Base-by-base conservation (phyloP, 345 rosid species). In the Litchi chinensis region DNA sequence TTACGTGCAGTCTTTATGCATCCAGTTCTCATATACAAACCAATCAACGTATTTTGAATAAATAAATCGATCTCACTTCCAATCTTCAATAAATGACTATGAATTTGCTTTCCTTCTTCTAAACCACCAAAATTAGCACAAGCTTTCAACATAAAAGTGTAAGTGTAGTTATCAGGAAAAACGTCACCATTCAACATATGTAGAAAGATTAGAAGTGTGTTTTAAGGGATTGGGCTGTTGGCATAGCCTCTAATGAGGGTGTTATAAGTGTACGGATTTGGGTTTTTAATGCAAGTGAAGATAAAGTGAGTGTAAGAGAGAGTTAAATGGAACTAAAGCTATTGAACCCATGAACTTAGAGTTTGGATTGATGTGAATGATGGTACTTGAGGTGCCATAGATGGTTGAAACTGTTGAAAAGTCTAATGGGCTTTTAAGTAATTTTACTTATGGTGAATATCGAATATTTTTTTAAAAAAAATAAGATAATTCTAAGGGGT, bases 221-320 rank as follows among this genome's bases (percentile, higher is more conserved):
- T 39, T 60, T 79, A 70, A 4, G 85, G 84, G 56, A 48, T 48
- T 10, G 64, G 63, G 74, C 88, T 80, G 63, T 86, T 89, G 54
- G 90, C 88, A 56, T 86, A 86, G 77, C 82, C 90, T 80, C 88
- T 80, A 65, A 87, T 82, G 5, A 89, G 63, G 70, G 90, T 41
- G 66, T 84, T 83, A 74, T 46, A 86, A 44, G 87, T 83, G 80
- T 71, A 89, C 1, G 85, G 82, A 71, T 79, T 86, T 12, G 90
- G 89, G 70, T 37, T 24, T 3, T 78, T 68, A 70, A 84, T 76
- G 22, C 66, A 82, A 72, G 57, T 73, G 81, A 87, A 81, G 65
- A 89, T 48, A 5, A 88, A 83, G 77, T 66, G 90, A 63, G 89
- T 86, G 73, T 83, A 86, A 72, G 86, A 78, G 82, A 87, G 78